Evolutionary conservation across 352 stramenopile genomes (phyloP).

Genomic region (Pythium dissotocum): DNA sequence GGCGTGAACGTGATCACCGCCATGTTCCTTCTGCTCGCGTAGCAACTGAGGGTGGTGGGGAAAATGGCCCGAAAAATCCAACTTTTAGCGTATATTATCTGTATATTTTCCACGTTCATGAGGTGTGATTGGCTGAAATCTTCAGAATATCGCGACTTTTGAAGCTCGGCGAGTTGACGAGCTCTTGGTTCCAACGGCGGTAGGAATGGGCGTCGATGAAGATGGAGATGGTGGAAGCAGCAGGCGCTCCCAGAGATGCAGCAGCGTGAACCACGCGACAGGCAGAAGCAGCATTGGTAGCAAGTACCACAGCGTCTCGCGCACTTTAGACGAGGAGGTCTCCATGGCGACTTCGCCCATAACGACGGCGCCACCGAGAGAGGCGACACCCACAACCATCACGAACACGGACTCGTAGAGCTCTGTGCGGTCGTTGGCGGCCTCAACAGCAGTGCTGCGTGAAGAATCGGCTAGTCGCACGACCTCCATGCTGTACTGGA

Average conservation of each 20-base stretch:
- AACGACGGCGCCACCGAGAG: conserved; percentile 39
- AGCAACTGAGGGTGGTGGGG: background rate
- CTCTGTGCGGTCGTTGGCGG: conserved; percentile 24
- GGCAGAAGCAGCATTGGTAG: conserved; percentile 56
- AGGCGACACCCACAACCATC: conserved; percentile 17
- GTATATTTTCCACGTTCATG: conserved; percentile 2
- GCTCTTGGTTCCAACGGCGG: background rate
- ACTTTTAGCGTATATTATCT: conserved; percentile 8
- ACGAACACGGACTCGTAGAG: conserved; percentile 43
- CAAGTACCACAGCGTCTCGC: conserved; percentile 37
- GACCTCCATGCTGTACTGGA: conserved; percentile 64
- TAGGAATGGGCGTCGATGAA: background rate
- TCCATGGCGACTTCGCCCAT: conserved; percentile 37
- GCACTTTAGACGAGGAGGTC: conserved; percentile 37
- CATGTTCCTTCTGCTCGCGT: conserved; percentile 36
- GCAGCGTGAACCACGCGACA: conserved; percentile 40
- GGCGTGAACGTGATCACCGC: conserved; percentile 91
- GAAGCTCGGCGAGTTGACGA: conserved; percentile 10
- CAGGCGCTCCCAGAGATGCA: conserved; percentile 52
- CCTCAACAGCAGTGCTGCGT: conserved; percentile 9
- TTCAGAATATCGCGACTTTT: conserved; percentile 33
- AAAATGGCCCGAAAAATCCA: conserved; percentile 7
- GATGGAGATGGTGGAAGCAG: conserved; percentile 17
- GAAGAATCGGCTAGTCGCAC: conserved; percentile 34
- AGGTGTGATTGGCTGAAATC: conserved; percentile 22